These are phyloP conservation scores for Pezicula rhizophila DNA, from an alignment of 2,329 filamentous ascomycete species.

Conservation along the genomic window DNA sequence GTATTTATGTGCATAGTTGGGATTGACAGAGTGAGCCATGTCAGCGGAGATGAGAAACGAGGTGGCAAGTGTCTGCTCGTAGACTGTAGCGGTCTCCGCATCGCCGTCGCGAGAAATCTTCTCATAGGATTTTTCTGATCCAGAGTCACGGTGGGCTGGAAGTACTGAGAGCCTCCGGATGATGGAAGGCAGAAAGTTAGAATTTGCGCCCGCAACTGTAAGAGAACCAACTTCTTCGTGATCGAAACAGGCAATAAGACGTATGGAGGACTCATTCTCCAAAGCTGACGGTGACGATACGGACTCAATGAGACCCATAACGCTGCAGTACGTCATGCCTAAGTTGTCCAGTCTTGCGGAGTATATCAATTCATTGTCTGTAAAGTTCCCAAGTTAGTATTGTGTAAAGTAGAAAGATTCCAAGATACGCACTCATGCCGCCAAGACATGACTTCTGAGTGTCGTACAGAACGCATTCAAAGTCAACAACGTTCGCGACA, in stretches of 20 bases:
- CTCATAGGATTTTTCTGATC: constrained; percentile 61
- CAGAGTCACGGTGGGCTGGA: constrained; percentile 45
- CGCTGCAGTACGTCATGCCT: constrained; percentile 91
- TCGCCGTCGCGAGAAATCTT: constrained; percentile 46
- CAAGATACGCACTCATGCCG: constrained; percentile 49
- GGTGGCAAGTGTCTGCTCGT: constrained; percentile 84
- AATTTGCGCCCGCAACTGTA: constrained; percentile 89
- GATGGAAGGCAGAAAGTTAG: constrained; percentile 82
- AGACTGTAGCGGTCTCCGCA: constrained; percentile 67
- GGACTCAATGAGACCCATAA: constrained; percentile 79
- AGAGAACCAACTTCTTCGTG: constrained; percentile 95
- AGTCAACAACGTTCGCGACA: constrained; percentile 74
- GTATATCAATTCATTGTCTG: constrained; percentile 84
- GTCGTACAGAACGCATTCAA: constrained; percentile 95
- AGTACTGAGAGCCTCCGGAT: constrained; percentile 81
- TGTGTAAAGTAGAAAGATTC: too few species aligned
- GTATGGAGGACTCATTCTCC: constrained; percentile 72
- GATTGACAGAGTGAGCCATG: constrained; percentile 95
- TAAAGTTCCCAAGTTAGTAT: too few species aligned
- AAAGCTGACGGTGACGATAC: constrained; percentile 58
- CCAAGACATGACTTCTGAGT: constrained; percentile 87
- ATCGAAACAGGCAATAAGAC: constrained; percentile 91
- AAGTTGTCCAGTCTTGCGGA: constrained; percentile 94
- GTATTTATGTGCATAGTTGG: constrained; percentile 90
- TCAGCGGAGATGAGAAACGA: constrained; percentile 95